These are phyloP conservation scores for Allium cepa DNA, from an alignment of 106 monocot species.

Conservation along the genomic window DNA sequence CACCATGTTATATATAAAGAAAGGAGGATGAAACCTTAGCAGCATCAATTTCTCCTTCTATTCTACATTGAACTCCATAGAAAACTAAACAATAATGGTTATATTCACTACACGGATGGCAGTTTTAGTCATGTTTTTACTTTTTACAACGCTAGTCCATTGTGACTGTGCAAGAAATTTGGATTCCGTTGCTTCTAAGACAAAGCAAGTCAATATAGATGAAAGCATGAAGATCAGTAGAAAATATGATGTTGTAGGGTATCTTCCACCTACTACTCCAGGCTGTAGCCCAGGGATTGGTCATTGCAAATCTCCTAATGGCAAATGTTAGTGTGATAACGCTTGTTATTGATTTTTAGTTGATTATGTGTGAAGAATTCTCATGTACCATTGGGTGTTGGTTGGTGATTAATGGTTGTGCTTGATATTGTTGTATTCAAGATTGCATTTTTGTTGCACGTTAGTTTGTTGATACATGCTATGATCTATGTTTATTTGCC, in stretches of 20 bases:
- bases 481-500: too few species aligned
- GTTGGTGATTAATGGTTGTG: too few species aligned
- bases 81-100: background rate
- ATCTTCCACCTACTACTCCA: constrained; percentile 5
- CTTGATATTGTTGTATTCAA: too few species aligned
- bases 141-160: background rate
- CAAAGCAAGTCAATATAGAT: background rate
- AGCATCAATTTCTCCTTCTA: too few species aligned
- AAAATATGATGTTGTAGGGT: background rate
- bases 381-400: too few species aligned
- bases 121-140: background rate
- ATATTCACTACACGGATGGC: background rate
- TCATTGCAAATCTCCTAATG: background rate
- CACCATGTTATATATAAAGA: background rate
- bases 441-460: too few species aligned
- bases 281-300: constrained; percentile 1
- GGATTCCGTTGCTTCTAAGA: background rate
- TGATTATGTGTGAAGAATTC: too few species aligned
- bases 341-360: too few species aligned
- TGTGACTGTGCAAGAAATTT: constrained; percentile 1
- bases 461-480: too few species aligned
- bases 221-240: background rate
- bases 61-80: too few species aligned
- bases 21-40: background rate
- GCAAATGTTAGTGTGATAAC: too few species aligned